These are phyloP conservation scores for Arthrobotrys iridis DNA, from an alignment of 2,329 filamentous ascomycete genomes.

Conservation along the genomic window DNA sequence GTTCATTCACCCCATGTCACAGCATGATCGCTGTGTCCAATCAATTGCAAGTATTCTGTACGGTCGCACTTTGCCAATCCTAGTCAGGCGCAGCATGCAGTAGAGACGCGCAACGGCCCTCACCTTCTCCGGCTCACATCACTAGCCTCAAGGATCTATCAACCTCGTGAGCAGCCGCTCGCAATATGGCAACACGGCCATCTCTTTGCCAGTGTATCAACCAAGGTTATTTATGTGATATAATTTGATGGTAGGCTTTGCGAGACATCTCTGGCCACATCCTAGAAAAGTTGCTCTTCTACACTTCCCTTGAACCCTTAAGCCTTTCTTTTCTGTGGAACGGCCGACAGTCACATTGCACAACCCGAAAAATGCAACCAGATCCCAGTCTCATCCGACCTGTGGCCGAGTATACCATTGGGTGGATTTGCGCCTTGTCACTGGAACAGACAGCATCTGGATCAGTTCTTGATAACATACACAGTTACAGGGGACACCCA, in stretches of 20 bases:
- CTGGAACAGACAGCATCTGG: conserved; percentile 12
- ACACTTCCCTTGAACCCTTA: too few relatives aligned
- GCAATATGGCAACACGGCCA: too few relatives aligned
- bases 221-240: too few relatives aligned
- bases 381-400: not conserved
- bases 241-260: too few relatives aligned
- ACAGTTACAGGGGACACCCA: not conserved
- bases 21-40: too few relatives aligned
- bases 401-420: not conserved
- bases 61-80: not conserved
- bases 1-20: too few relatives aligned
- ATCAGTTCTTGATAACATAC: conserved; percentile 22
- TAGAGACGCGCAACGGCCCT: not conserved
- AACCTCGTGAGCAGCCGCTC: not conserved
- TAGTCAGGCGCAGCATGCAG: not conserved
- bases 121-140: not conserved
- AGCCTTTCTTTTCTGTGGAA: not conserved
- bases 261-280: too few relatives aligned
- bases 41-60: not conserved
- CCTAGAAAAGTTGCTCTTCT: too few relatives aligned
- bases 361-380: not conserved
- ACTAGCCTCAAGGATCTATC: not conserved
- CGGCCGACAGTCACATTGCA: too few relatives aligned
- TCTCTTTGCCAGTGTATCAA: too few relatives aligned
- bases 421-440: not conserved